Base-by-base conservation (phyloP, 345 rosid species). In the Syzygium aqueum region DNA sequence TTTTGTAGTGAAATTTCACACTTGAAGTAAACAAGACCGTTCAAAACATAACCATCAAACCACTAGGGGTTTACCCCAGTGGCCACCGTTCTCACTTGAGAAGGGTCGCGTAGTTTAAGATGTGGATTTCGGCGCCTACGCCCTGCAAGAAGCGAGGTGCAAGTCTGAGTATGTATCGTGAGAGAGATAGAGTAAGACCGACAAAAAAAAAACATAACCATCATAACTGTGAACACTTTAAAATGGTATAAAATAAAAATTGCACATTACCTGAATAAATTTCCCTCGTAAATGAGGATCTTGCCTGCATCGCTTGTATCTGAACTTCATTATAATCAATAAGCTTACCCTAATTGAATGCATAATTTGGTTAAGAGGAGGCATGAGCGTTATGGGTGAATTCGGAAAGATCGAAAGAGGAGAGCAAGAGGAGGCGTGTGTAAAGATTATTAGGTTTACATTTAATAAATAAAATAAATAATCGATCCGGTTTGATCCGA, bases 21-120 rank as follows among this genome's bases (percentile, higher is more conserved):
- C 27, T 1, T 0, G 0, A 59, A 59, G 7, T 27, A 59, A 59
- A 27, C 16, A 59, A 59, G 1, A 0, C 0, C 3, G 30, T 59
- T 28, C 16, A 59, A 0, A 25, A 27, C 16, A 27, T 11, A 59
- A 27, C 65, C 3, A 59, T 6, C 16, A 27, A n/a, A n/a, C n/a
- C n/a, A n/a, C n/a, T n/a, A n/a, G n/a, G n/a, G n/a, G n/a, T n/a
- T n/a, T n/a, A n/a, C n/a, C n/a, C n/a, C n/a, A n/a, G n/a, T n/a
- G n/a, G n/a, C n/a, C n/a, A n/a, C n/a, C n/a, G n/a, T n/a, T n/a
- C n/a, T n/a, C n/a, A n/a, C n/a, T n/a, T n/a, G n/a, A n/a, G n/a
- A n/a, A n/a, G n/a, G n/a, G n/a, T n/a, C n/a, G n/a, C n/a, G n/a
- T n/a, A n/a, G n/a, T n/a, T n/a, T n/a, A n/a, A n/a, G n/a, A n/a